Evolutionary conservation across 1,139 yeast genomes (phyloP), one percentile per base, ranked within the genome.

Genomic region (Pichia sp.): DNA sequence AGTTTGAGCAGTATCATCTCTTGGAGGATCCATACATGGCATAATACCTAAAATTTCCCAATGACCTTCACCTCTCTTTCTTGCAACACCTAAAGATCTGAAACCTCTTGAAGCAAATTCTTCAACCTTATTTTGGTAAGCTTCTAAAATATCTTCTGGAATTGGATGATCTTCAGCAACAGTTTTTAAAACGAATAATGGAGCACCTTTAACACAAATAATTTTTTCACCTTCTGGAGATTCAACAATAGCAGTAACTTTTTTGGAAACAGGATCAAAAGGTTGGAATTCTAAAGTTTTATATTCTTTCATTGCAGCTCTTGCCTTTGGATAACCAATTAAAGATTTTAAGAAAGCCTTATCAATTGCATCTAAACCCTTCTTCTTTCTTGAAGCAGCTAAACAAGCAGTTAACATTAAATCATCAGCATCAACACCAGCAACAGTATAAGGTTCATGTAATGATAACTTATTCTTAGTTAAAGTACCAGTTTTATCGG

Each of bases 21-120:
- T 87, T 77, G 96, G 96, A 70, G 96, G 96, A 76, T 89, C 96
- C 93, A 89, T 88, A 82, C 96, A 88, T 73, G 96, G 96, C 95
- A 89, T 88, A 79, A 89, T 91, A 78, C 96, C 96, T 70, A 89
- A 81, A 68, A 89, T 86, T 80, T 89, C 96, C 96, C 96, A 89
- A 84, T 88, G 96, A 73, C 95, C 96, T 75, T 89, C 96, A 77
- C 96, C 96, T 85, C 95, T 86, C 95, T 89, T 89, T 82, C 96
- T 89, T 67, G 96, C 96, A 79, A 89, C 96, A 87, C 96, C 96
- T 71, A 89, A 81, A 70, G 96, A 90, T 78, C 96, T 83, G 95
- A 89, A 89, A 84, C 96, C 96, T 84, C 96, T 87, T 67, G 95
- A 82, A 71, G 96, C 96, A 73, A 89, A 88, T 79, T 89, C 96